These are phyloP conservation scores for Rhodofomes roseus DNA, from an alignment of 1,284 basidiomycete species.

Conservation along the genomic window DNA sequence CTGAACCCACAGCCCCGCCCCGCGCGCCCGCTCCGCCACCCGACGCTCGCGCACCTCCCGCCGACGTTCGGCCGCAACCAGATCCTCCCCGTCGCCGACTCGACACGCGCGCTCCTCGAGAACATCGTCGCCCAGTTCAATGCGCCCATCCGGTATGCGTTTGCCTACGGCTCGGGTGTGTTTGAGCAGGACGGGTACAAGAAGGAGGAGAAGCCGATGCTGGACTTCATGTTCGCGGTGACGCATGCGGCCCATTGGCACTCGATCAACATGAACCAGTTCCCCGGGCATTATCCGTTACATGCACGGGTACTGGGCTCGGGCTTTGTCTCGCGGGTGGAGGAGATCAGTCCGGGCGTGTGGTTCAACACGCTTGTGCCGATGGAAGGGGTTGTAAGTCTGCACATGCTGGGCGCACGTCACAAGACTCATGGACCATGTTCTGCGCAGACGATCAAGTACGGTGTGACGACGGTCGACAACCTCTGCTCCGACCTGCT, in stretches of 20 bases:
- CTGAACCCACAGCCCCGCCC: slow-evolving; percentile 53
- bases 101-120: slow-evolving; percentile 75
- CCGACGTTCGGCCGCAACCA: slow-evolving; percentile 80
- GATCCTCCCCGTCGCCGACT: slow-evolving; percentile 70
- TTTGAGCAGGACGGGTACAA: slow-evolving; percentile 82
- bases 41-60: slow-evolving; percentile 53
- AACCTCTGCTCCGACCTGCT: slow-evolving; percentile 86
- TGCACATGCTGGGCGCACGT: slow-evolving; percentile 6
- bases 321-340: slow-evolving; percentile 71
- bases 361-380: slow-evolving; percentile 94
- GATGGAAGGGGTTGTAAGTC: slow-evolving; percentile 79
- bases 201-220: slow-evolving; percentile 64
- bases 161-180: slow-evolving; percentile 93
- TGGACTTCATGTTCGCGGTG: slow-evolving; percentile 95
- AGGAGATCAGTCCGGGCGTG: slow-evolving; percentile 82
- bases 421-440: slow-evolving; percentile 2
- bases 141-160: slow-evolving; percentile 88
- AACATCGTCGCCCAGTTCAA: slow-evolving; percentile 73
- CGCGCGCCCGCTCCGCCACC: slow-evolving; percentile 35
- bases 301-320: slow-evolving; percentile 81
- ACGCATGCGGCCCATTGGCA: slow-evolving; percentile 92
- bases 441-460: slow-evolving; percentile 80
- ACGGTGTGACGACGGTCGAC: slow-evolving; percentile 94
- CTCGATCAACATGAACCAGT: slow-evolving; percentile 88
- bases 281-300: slow-evolving; percentile 87